These are phyloP conservation scores for Russula olivacea DNA, from an alignment of 768 basidiomycete species.

Conservation along the genomic window DNA sequence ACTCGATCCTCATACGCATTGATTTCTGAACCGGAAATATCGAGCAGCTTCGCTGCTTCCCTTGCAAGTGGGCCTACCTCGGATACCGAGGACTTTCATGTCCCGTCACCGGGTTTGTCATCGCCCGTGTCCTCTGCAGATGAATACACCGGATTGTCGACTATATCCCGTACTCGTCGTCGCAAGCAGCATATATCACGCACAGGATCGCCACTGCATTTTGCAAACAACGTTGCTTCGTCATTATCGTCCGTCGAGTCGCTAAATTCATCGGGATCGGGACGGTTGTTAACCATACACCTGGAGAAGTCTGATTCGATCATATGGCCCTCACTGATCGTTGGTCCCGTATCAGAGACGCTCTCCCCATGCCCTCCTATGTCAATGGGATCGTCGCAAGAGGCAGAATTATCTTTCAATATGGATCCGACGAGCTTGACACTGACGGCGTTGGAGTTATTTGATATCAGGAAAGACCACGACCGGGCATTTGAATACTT, in stretches of 20 bases:
- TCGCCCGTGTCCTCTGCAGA: slow-evolving; percentile 61
- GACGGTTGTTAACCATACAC: slow-evolving; percentile 71
- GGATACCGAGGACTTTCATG: slow-evolving; percentile 58
- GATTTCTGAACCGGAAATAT: slow-evolving; percentile 79
- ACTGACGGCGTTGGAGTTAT: slow-evolving; percentile 61
- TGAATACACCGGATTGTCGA: slow-evolving; percentile 26
- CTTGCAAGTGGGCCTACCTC: slow-evolving; percentile 69
- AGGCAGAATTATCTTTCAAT: slow-evolving; percentile 60
- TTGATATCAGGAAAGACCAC: slow-evolving; percentile 68
- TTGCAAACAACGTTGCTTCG: slow-evolving; percentile 54
- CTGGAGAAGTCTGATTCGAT: slow-evolving; percentile 73
- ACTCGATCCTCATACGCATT: slow-evolving; percentile 78
- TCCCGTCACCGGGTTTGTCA: slow-evolving; percentile 51
- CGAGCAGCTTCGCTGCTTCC: slow-evolving; percentile 79
- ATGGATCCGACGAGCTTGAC: slow-evolving; percentile 84
- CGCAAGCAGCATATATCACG: slow-evolving; percentile 39
- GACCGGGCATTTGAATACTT: slow-evolving; percentile 80
- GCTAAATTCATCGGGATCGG: slow-evolving; percentile 47
- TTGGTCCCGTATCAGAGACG: slow-evolving; percentile 64
- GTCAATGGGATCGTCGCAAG: slow-evolving; percentile 48
- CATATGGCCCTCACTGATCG: slow-evolving; percentile 78
- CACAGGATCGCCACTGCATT: slow-evolving; percentile 46
- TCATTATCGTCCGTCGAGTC: slow-evolving; percentile 78
- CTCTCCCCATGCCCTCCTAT: slow-evolving; percentile 48
- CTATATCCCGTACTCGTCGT: slow-evolving; percentile 16